phyloP scores from a whole-genome alignment of 345 rosid genomes.

The Camelina laxa region DNA sequence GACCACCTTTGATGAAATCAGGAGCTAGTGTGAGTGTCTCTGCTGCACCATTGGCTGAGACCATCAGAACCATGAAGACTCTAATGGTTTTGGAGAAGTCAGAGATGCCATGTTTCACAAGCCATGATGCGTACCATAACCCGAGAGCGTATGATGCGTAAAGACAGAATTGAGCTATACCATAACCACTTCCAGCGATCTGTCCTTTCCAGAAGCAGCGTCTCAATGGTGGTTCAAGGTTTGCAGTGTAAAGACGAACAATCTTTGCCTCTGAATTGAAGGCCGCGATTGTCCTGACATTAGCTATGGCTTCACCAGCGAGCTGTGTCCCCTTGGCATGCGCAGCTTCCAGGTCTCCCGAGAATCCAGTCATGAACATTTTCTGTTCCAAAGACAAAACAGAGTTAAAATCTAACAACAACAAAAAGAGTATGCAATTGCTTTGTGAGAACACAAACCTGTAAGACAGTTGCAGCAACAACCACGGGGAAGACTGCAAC shows the following conservation, averaged over 20 bases:
- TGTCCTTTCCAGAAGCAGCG: constrained; percentile 99
- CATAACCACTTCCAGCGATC: constrained; percentile 95
- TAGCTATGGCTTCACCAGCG: constrained; percentile 97
- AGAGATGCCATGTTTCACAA: constrained; percentile 96
- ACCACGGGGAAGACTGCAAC: constrained; percentile 94
- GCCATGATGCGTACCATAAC: constrained; percentile 99
- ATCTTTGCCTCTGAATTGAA: constrained; percentile 93
- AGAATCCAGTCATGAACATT: constrained; percentile 99
- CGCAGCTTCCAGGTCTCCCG: constrained; percentile 92
- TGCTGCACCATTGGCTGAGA: constrained; percentile 97
- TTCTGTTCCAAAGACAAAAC: constrained; percentile 57
- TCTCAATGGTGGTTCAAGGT: constrained; percentile 73
- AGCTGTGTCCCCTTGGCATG: constrained; percentile 95
- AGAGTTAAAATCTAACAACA: not conserved
- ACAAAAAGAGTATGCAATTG: not conserved
- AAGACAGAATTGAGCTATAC: constrained; percentile 90
- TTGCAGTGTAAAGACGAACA: constrained; percentile 78
- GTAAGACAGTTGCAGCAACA: constrained; percentile 97
- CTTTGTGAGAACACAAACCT: constrained; percentile 55
- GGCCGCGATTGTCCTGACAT: constrained; percentile 94
- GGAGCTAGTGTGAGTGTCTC: constrained; percentile 96
- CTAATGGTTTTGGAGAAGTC: constrained; percentile 97
- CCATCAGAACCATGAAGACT: constrained; percentile 99
- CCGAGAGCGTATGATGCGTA: constrained; percentile 98
- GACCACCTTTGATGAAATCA: constrained; percentile 97